Conservation (phyloP, 1,284 basidiomycete genomes). For the Tilletiaria anomala region DNA sequence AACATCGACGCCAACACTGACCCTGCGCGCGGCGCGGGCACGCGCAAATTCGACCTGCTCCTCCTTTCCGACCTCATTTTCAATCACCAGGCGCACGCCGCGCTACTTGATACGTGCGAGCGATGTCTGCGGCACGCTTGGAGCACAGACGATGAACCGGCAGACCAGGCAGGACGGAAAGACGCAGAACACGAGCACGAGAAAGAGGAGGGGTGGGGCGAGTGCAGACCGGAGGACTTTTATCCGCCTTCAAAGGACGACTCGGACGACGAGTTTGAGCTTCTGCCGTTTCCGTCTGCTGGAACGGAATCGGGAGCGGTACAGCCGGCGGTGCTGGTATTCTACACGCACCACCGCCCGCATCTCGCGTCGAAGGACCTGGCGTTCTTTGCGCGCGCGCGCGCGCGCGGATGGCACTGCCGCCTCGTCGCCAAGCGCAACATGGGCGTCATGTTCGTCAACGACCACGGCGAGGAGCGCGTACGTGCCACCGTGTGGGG, state of each 20-base stretch:
- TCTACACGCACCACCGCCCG: constrained; percentile 84
- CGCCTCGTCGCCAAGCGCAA: not conserved
- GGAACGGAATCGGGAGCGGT: too few species aligned
- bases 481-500: not conserved
- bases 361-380: constrained; percentile 64
- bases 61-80: constrained; percentile 84
- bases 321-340: constrained; percentile 58
- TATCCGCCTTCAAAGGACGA: not conserved
- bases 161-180: not conserved
- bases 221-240: not conserved
- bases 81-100: constrained; percentile 59
- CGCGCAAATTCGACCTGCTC: constrained; percentile 58
- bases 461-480: not conserved
- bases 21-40: not conserved
- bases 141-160: not conserved
- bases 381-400: constrained; percentile 62
- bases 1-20: not conserved
- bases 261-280: not conserved
- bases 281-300: not conserved
- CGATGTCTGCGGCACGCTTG: not conserved
- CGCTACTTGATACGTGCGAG: constrained; percentile 64
- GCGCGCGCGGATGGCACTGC: constrained; percentile 57
- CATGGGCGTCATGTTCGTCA: not conserved
- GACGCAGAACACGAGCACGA: not conserved
- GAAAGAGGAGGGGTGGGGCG: not conserved